Evolutionary conservation across 495 filamentous ascomycete species (phyloP).

Genomic region (Margaritispora aquatica): DNA sequence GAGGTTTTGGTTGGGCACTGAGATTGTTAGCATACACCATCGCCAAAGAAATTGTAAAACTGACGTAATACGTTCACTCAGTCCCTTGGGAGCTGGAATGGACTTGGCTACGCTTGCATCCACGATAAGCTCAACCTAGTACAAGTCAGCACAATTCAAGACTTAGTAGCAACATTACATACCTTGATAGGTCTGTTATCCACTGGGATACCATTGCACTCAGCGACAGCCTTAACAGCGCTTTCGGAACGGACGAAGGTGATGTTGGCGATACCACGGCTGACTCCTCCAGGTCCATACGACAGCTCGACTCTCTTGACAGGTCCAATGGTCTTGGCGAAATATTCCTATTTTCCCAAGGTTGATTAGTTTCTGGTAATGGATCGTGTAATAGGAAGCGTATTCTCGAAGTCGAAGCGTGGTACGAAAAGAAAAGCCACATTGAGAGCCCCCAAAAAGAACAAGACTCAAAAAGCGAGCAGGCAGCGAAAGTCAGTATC

Average conservation of each 20-base stretch:
- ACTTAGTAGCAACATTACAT: slow-evolving; percentile 10
- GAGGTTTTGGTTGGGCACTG: slow-evolving; percentile 57
- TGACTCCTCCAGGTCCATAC: slow-evolving; percentile 85
- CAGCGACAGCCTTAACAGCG: slow-evolving; percentile 71
- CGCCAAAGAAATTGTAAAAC: slow-evolving; percentile 21
- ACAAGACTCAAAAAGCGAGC: slow-evolving; percentile 57
- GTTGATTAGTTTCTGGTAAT: slow-evolving; percentile 30
- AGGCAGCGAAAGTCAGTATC: slow-evolving; percentile 55
- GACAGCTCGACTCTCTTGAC: slow-evolving; percentile 84
- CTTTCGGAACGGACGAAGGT: slow-evolving; percentile 70
- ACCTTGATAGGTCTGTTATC: slow-evolving; percentile 91
- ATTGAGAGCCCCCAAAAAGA: slow-evolving; percentile 14
- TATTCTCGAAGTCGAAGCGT: slow-evolving; percentile 19
- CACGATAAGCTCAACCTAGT: slow-evolving; percentile 82
- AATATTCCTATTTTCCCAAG: slow-evolving; percentile 78
- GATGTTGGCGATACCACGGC: slow-evolving; percentile 74
- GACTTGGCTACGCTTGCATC: slow-evolving; percentile 64
- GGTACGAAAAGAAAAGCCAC: slow-evolving; percentile 22
- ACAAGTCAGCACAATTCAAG: slow-evolving; percentile 19
- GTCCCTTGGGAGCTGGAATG: slow-evolving; percentile 59
- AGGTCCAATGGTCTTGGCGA: slow-evolving; percentile 77
- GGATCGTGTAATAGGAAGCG: slow-evolving; percentile 11
- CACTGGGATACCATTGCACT: slow-evolving; percentile 81
- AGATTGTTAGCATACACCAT: slow-evolving; percentile 21
- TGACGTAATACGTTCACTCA: slow-evolving; percentile 83